A percentile compares a stretch with the other conserved stretches of the same genome.
These are phyloP conservation scores for Candolleomyces aberdarensis DNA, from an alignment of 768 basidiomycete species.

Conservation along the genomic window DNA sequence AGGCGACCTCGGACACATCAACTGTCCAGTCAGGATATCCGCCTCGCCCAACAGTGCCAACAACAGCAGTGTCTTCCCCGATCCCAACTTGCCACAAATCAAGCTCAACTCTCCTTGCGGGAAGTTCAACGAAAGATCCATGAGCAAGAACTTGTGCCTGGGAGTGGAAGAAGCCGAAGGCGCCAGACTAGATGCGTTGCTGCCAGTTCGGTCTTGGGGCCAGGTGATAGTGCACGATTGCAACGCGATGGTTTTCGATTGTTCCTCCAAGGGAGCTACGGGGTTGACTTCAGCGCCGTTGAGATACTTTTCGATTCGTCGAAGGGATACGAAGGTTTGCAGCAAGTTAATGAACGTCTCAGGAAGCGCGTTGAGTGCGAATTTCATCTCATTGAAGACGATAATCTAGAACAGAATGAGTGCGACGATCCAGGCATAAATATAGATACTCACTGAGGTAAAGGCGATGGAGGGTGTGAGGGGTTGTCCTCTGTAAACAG, in stretches of 20 bases:
- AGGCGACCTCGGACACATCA: conserved; percentile 80
- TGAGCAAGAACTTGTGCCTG: conserved; percentile 70
- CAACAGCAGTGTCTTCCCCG: conserved; percentile 85
- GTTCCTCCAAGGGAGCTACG: conserved; percentile 54
- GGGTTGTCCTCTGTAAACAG: conserved; percentile 63
- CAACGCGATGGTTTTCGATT: conserved; percentile 64
- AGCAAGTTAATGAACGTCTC: conserved; percentile 90
- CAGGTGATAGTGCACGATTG: conserved; percentile 88
- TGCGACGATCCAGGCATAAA: not conserved
- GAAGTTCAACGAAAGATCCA: conserved; percentile 77
- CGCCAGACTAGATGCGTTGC: conserved; percentile 37
- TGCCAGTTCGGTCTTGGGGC: conserved; percentile 70
- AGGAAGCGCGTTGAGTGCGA: conserved; percentile 81
- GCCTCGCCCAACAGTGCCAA: conserved; percentile 85
- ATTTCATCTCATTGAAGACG: conserved; percentile 84
- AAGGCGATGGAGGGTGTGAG: conserved; percentile 87
- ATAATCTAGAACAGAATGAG: conserved; percentile 4
- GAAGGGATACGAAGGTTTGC: conserved; percentile 81
- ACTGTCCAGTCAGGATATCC: conserved; percentile 77
- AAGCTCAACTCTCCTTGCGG: conserved; percentile 77
- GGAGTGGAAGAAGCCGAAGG: conserved; percentile 70
- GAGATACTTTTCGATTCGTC: conserved; percentile 90
- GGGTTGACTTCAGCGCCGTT: conserved; percentile 65
- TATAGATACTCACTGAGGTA: conserved; percentile 47
- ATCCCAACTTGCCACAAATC: conserved; percentile 86